A percentile compares a stretch with the other conserved stretches of the same genome.
Evolutionary conservation across 2,329 filamentous ascomycete species (phyloP).

Genomic region (Ceratocystis ficicola): DNA sequence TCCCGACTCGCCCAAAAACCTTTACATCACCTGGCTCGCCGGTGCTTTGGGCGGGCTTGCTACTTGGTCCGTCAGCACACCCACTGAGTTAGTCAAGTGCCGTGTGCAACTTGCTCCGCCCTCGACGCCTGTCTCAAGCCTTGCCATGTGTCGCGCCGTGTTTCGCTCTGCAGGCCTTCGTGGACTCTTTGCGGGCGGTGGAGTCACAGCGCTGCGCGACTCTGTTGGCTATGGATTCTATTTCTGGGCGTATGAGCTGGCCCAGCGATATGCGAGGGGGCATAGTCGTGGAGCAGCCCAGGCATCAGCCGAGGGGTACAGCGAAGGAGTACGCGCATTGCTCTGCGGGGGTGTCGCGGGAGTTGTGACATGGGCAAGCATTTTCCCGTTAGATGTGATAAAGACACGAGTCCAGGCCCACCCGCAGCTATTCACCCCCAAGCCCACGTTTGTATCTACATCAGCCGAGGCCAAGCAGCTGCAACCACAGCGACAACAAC

Average conservation of each 20-base stretch:
- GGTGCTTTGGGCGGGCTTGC: slow-evolving; percentile 73
- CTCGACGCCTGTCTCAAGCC: slow-evolving; percentile 26
- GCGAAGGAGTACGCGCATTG: slow-evolving; percentile 51
- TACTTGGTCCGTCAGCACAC: slow-evolving; percentile 74
- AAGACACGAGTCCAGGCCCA: slow-evolving; percentile 71
- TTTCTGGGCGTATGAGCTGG: slow-evolving; percentile 79
- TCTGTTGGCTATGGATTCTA: slow-evolving; percentile 95
- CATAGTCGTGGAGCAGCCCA: not conserved
- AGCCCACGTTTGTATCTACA: no score
- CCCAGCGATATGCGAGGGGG: slow-evolving; percentile 24
- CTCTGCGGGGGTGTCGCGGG: slow-evolving; percentile 81
- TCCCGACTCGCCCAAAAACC: slow-evolving; percentile 31
- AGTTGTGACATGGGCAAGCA: slow-evolving; percentile 74
- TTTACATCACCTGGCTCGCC: slow-evolving; percentile 62
- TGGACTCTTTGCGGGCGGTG: slow-evolving; percentile 71
- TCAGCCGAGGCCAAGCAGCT: not conserved
- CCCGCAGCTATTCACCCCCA: slow-evolving; percentile 8
- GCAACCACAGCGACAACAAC: slow-evolving; percentile 25
- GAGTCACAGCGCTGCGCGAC: slow-evolving; percentile 70
- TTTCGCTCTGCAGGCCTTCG: slow-evolving; percentile 45
- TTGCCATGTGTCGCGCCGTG: slow-evolving; percentile 53
- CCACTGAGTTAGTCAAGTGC: slow-evolving; percentile 85
- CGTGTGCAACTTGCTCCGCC: slow-evolving; percentile 53
- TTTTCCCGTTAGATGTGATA: slow-evolving; percentile 84
- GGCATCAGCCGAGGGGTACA: slow-evolving; percentile 23